Percentiles rank a stretch among this genome's conserved stretches.
Conservation (phyloP, 805 yeast species). For the Yamadazyma kitorensis region DNA sequence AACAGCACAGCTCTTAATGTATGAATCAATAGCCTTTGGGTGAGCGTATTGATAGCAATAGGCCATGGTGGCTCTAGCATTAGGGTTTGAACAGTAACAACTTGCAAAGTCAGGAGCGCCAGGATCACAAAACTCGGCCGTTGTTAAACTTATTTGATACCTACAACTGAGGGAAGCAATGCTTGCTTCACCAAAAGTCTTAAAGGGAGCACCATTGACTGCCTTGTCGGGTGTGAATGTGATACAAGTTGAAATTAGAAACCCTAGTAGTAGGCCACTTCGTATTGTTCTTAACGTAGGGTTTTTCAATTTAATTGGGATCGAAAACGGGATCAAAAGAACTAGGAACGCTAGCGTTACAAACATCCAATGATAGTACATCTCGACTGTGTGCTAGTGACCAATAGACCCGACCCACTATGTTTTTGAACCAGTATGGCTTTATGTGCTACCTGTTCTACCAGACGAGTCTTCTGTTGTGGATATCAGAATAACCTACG, state of each 20-base stretch:
- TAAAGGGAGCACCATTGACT: slow-evolving; percentile 36
- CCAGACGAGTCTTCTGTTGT: no score
- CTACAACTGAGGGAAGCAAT: slow-evolving; percentile 32
- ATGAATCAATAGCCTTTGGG: slow-evolving; percentile 20
- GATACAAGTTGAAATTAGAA: slow-evolving; percentile 21
- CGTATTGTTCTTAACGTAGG: slow-evolving; percentile 14
- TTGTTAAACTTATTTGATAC: slow-evolving; percentile 17
- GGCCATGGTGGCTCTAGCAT: slow-evolving; percentile 36
- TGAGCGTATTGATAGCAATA: slow-evolving; percentile 30
- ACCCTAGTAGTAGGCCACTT: slow-evolving; percentile 17
- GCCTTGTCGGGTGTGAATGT: slow-evolving; percentile 31
- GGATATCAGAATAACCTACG: no score
- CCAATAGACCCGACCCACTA: no score
- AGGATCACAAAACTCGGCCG: slow-evolving; percentile 21
- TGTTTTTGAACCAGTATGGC: no score
- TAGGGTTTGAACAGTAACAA: slow-evolving; percentile 27
- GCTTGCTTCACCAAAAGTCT: slow-evolving; percentile 23
- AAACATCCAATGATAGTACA: slow-evolving; percentile 18
- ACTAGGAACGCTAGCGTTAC: slow-evolving; percentile 13
- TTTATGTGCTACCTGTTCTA: no score
- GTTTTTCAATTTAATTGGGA: slow-evolving; percentile 55
- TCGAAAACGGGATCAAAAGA: slow-evolving; percentile 16
- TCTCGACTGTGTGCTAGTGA: no score
- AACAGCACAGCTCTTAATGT: slow-evolving; percentile 23
- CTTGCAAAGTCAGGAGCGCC: slow-evolving; percentile 11